Evolutionary conservation across 371 early-diverging fungal genomes (phyloP).

Genomic region (Mucor sp.): DNA sequence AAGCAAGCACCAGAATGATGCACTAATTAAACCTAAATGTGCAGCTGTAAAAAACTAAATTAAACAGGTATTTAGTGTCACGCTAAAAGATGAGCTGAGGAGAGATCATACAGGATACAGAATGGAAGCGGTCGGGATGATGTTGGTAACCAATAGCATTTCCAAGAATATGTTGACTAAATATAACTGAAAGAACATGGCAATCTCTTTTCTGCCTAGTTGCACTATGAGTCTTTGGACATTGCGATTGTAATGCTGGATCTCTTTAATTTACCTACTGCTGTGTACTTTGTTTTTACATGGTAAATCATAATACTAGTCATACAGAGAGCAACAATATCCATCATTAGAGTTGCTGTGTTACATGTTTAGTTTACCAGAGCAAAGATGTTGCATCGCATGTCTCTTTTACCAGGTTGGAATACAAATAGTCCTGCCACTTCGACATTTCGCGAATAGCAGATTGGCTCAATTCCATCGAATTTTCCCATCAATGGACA

Average conservation of each 20-base stretch:
- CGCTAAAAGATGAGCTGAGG: not conserved
- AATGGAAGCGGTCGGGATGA: conserved; percentile 74
- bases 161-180: conserved; percentile 70
- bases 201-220: conserved; percentile 86
- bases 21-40: conserved; percentile 72
- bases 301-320: conserved; percentile 90
- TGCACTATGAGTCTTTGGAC: not conserved
- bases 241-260: not conserved
- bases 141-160: conserved; percentile 76
- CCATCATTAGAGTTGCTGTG: conserved; percentile 72
- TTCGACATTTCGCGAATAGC: conserved; percentile 94
- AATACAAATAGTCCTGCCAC: conserved; percentile 78
- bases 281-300: conserved; percentile 89
- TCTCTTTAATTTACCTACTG: conserved; percentile 66
- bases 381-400: not conserved
- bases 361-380: not conserved
- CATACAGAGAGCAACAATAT: conserved; percentile 82
- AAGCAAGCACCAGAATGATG: conserved; percentile 81
- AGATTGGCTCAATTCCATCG: conserved; percentile 84
- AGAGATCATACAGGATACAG: conserved; percentile 67
- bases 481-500: conserved; percentile 85
- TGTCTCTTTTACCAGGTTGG: conserved; percentile 74
- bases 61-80: conserved; percentile 14
- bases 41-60: conserved; percentile 76
- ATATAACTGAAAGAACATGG: conserved; percentile 90